A percentile compares a stretch with the other conserved stretches of the same genome.
Evolutionary conservation across 2,329 filamentous ascomycete genomes (phyloP).

Genomic region (Fusarium duplospermum): DNA sequence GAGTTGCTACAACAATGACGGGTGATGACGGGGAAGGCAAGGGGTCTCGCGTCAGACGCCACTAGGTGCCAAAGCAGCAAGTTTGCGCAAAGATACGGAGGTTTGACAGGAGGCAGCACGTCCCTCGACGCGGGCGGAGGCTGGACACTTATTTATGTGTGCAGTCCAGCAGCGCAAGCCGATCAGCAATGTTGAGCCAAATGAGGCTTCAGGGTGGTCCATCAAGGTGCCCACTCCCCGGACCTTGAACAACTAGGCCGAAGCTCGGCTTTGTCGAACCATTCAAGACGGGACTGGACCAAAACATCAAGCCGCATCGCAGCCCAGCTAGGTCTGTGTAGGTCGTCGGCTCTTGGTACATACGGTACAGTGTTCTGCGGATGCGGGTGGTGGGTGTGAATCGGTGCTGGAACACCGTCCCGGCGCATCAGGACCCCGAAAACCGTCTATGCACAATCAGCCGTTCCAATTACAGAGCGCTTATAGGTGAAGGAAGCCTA

Average conservation of each 20-base stretch:
- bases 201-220: slow-evolving; percentile 25
- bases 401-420: slow-evolving; percentile 5
- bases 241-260: slow-evolving; percentile 30
- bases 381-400: neutral
- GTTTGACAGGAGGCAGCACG: neutral
- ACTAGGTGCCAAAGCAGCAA: slow-evolving; percentile 1
- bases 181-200: slow-evolving; percentile 23
- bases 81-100: slow-evolving; percentile 20
- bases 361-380: neutral
- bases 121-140: neutral
- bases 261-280: slow-evolving; percentile 33
- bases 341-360: slow-evolving; percentile 16
- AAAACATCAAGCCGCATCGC: slow-evolving; percentile 19
- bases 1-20: slow-evolving; percentile 17
- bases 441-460: slow-evolving; percentile 20
- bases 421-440: slow-evolving; percentile 21
- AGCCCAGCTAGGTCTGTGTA: slow-evolving; percentile 9
- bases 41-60: slow-evolving; percentile 36
- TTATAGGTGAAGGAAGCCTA: slow-evolving; percentile 26
- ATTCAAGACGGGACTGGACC: slow-evolving; percentile 8
- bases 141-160: slow-evolving; percentile 36
- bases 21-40: slow-evolving; percentile 20
- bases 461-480: slow-evolving; percentile 24
- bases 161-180: neutral
- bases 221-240: slow-evolving; percentile 42